These are phyloP conservation scores for Phaffia australis DNA, from an alignment of 768 basidiomycete genomes.

Conservation along the genomic window DNA sequence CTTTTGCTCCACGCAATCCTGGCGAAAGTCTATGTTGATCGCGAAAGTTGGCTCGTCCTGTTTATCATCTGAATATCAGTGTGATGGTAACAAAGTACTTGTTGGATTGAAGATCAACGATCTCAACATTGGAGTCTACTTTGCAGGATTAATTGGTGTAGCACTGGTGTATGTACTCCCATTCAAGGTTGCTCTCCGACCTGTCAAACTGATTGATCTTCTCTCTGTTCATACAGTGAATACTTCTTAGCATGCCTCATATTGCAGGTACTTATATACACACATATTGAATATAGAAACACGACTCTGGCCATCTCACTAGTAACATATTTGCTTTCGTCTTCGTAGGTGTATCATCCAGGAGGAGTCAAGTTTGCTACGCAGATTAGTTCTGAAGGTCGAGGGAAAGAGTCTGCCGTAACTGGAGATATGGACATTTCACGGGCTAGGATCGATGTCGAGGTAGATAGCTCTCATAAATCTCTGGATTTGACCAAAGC, in stretches of 20 bases:
- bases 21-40: neutral
- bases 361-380: constrained; percentile 39
- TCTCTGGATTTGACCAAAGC: neutral
- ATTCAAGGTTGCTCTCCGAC: neutral
- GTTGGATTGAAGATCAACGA: constrained; percentile 35
- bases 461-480: constrained; percentile 27
- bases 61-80: constrained; percentile 26
- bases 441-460: constrained; percentile 36
- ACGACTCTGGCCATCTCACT: neutral
- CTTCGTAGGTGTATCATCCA: constrained; percentile 34
- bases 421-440: constrained; percentile 34
- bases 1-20: constrained; percentile 26
- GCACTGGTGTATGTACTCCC: constrained; percentile 4
- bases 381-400: constrained; percentile 5
- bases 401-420: constrained; percentile 26
- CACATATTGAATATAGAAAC: too few species aligned
- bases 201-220: neutral
- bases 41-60: constrained; percentile 5
- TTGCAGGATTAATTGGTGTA: constrained; percentile 9
- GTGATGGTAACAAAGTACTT: constrained; percentile 41
- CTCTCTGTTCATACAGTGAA: neutral
- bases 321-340: constrained; percentile 32
- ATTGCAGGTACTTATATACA: neutral
- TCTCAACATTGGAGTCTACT: constrained; percentile 20
- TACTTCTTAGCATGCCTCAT: neutral